Percentiles rank a stretch among this genome's conserved stretches.
Evolutionary conservation across 331 rosid genomes (phyloP).

Genomic region (Saraca asoca): DNA sequence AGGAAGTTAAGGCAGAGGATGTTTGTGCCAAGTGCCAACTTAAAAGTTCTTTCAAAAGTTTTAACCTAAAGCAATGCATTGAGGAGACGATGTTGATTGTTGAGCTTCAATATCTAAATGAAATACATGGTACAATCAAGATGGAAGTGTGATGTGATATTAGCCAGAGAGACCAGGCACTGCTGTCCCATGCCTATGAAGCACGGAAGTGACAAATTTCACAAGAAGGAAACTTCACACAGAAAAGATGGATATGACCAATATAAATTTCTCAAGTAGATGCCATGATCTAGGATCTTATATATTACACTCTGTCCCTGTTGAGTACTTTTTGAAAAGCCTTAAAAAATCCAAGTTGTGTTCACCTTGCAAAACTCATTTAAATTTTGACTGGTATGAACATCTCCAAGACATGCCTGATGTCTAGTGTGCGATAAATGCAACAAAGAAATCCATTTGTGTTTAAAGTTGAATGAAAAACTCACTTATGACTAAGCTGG

Average conservation of each 20-base stretch:
- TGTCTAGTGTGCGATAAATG: neutral
- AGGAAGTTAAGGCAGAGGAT: neutral
- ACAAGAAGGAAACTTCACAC: neutral
- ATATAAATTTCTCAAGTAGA: neutral
- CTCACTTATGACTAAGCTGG: neutral
- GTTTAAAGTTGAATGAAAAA: neutral
- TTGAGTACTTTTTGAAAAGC: slow-evolving; percentile 1
- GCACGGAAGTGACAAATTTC: neutral
- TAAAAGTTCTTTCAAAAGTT: slow-evolving; percentile 14
- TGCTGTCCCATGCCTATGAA: slow-evolving; percentile 1
- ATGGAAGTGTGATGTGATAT: too few species aligned
- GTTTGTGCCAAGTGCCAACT: slow-evolving; percentile 1
- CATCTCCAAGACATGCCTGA: too few species aligned
- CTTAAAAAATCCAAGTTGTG: slow-evolving; percentile 5
- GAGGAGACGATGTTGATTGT: neutral
- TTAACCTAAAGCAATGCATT: slow-evolving; percentile 3
- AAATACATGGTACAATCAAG: too few species aligned
- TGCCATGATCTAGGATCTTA: neutral
- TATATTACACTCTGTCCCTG: neutral
- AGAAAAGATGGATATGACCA: neutral
- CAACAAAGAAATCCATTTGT: neutral
- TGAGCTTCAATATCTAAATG: slow-evolving; percentile 20
- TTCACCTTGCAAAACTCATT: too few species aligned
- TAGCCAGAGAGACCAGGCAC: slow-evolving; percentile 17
- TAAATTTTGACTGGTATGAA: too few species aligned